Evolutionary conservation across 2,329 filamentous ascomycete species (phyloP).

Genomic region (Beauveria brongniartii): DNA sequence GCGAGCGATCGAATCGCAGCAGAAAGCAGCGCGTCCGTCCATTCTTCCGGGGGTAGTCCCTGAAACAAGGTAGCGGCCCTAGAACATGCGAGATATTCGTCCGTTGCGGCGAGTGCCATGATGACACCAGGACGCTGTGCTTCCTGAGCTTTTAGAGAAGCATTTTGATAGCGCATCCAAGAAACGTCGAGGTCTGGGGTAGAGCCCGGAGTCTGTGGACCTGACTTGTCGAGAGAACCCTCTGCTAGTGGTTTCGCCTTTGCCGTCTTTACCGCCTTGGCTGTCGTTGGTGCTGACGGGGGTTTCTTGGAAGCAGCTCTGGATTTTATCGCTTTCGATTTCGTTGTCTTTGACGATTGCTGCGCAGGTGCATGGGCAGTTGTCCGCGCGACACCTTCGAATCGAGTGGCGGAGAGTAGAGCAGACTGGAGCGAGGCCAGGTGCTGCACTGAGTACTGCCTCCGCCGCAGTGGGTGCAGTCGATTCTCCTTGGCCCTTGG

Average conservation of each 20-base stretch:
- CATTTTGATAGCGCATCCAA: conserved; percentile 34
- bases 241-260: not conserved
- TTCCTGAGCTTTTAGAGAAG: conserved; percentile 25
- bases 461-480: conserved; percentile 1
- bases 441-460: conserved; percentile 7
- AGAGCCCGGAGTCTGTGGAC: not conserved
- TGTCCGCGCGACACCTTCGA: not conserved
- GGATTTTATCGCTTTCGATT: not conserved
- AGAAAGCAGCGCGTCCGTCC: conserved; percentile 33
- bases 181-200: not conserved
- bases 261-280: not conserved
- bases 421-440: not conserved
- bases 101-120: conserved; percentile 34
- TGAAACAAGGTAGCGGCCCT: conserved; percentile 38
- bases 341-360: not conserved
- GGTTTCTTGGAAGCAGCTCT: too few relatives aligned
- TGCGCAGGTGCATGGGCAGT: not conserved
- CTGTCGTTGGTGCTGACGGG: not conserved
- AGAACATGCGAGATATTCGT: conserved; percentile 34
- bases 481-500: not conserved
- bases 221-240: not conserved
- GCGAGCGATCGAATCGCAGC: conserved; percentile 35
- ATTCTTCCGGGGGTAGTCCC: conserved; percentile 26
- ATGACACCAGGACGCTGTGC: conserved; percentile 28
- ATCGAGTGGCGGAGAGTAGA: not conserved